These are phyloP conservation scores for Amphibolis antarctica DNA, from an alignment of 106 monocot species.

Conservation along the genomic window DNA sequence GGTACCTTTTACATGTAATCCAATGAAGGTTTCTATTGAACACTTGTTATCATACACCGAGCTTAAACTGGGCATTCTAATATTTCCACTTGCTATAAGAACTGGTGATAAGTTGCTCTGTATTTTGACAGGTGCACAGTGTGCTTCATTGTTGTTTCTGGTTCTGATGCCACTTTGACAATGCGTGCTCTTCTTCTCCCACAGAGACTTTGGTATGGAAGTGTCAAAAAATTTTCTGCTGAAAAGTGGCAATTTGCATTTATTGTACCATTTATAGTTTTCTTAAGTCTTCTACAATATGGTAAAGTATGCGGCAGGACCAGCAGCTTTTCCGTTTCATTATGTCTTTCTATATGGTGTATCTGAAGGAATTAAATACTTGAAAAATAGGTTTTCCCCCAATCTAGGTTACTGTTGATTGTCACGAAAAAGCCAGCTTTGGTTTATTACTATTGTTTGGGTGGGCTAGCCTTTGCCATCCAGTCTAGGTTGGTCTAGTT, in stretches of 20 bases:
- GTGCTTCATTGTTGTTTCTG: slow-evolving; percentile 83
- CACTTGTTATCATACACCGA: not conserved
- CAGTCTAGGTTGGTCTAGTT: no score
- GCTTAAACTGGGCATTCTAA: not conserved
- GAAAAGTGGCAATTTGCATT: no score
- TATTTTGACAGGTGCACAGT: slow-evolving; percentile 42
- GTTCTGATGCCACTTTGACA: slow-evolving; percentile 80
- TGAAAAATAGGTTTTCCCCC: no score
- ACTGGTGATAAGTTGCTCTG: not conserved
- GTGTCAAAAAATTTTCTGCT: no score
- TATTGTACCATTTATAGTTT: not conserved
- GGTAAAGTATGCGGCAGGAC: no score
- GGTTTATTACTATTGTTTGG: not conserved
- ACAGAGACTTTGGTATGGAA: slow-evolving; percentile 71
- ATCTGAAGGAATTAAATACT: no score
- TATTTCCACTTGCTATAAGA: not conserved
- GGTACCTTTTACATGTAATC: slow-evolving; percentile 16
- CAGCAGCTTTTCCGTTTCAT: not conserved
- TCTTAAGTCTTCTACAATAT: not conserved
- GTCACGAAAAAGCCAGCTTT: not conserved
- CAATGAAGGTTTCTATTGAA: not conserved
- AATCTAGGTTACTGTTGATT: no score
- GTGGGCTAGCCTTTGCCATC: no score
- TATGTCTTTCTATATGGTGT: not conserved
- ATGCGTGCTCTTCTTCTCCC: slow-evolving; percentile 81